These are phyloP conservation scores for Tetrapisispora nanseiensis DNA, from an alignment of 805 yeast species.

Conservation along the genomic window DNA sequence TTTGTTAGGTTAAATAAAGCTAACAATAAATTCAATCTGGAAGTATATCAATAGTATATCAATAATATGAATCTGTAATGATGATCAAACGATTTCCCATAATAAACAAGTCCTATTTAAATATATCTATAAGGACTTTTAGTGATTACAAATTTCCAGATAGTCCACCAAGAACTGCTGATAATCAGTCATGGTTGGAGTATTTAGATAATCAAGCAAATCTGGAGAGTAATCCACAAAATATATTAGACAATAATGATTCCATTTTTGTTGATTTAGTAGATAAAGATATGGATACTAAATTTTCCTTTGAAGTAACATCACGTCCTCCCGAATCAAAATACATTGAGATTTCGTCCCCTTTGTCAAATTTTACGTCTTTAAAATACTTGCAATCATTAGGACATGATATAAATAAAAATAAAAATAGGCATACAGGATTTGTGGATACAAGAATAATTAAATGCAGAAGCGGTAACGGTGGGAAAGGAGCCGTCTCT, in stretches of 20 bases:
- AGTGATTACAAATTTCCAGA: conserved; percentile 21
- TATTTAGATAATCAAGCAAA: conserved; percentile 7
- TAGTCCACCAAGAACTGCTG: conserved; percentile 34
- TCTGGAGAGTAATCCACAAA: no score
- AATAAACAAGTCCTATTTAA: neutral
- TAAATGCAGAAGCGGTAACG: conserved; percentile 63
- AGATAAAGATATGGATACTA: neutral
- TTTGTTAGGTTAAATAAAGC: no score
- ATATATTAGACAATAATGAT: no score
- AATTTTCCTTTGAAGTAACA: conserved; percentile 9
- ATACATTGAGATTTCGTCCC: conserved; percentile 15
- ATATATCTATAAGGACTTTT: neutral
- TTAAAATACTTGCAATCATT: conserved; percentile 23
- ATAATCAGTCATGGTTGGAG: conserved; percentile 36
- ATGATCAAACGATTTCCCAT: neutral
- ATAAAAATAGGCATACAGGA: conserved; percentile 34
- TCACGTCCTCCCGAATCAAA: conserved; percentile 17
- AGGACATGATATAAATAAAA: conserved; percentile 7
- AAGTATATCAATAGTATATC: no score
- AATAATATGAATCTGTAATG: no score
- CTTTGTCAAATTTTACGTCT: conserved; percentile 22
- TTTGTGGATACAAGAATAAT: conserved; percentile 60
- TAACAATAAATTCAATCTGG: no score
- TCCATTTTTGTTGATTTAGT: neutral
- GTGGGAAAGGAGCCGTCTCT: conserved; percentile 83